Percentiles rank a stretch among this genome's conserved stretches.
These are phyloP conservation scores for Pinus albicaulis DNA, from an alignment of 75 land plant genomes.

Conservation along the genomic window DNA sequence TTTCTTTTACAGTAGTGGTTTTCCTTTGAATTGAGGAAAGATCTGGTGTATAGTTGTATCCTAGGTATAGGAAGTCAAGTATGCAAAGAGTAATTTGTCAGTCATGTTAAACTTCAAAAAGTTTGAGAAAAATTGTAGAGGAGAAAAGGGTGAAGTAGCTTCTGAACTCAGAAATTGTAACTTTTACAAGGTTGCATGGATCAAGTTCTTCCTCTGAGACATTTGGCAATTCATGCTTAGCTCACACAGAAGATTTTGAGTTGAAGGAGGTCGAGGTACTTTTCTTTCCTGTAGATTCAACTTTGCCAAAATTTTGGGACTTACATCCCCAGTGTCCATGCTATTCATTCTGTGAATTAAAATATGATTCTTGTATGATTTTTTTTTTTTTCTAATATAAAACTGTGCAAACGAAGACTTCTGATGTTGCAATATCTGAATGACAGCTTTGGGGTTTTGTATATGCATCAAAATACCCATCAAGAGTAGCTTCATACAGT, in stretches of 20 bases:
- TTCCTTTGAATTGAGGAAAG: background rate
- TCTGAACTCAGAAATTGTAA: background rate
- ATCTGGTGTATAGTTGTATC: background rate
- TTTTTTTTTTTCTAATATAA: background rate
- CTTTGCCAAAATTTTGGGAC: background rate
- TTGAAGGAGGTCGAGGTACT: slow-evolving; percentile 88
- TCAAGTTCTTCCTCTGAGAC: slow-evolving; percentile 83
- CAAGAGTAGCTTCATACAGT: slow-evolving; percentile 22
- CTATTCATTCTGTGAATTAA: background rate
- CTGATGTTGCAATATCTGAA: background rate
- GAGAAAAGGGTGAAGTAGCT: background rate
- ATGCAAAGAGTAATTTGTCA: background rate
- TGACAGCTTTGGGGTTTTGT: slow-evolving; percentile 87
- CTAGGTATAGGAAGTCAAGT: background rate
- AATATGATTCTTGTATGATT: background rate
- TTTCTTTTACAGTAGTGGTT: background rate
- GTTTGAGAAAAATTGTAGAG: background rate
- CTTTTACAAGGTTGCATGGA: slow-evolving; percentile 59
- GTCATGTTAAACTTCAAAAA: background rate
- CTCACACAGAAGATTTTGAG: slow-evolving; percentile 64
- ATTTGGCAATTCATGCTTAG: slow-evolving; percentile 80
- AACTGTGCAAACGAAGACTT: background rate
- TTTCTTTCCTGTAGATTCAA: background rate
- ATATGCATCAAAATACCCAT: slow-evolving; percentile 64
- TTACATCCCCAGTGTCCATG: background rate